Evolutionary conservation across 192 early-diverging fungal genomes (phyloP).

Genomic region (Lunasporangiospora selenospora): DNA sequence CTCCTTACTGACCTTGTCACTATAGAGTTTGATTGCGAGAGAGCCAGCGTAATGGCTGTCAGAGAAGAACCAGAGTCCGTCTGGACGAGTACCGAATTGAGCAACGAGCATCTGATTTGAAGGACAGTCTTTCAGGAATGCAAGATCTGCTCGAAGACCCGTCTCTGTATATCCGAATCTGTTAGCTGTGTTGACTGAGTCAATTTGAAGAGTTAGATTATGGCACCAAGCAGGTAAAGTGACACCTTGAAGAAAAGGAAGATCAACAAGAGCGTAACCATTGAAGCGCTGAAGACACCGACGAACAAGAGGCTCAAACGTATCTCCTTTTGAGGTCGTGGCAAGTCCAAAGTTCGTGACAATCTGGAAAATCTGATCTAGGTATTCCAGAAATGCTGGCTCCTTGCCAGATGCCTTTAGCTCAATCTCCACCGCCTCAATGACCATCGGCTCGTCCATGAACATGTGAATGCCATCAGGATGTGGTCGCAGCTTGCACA

Average conservation of each 20-base stretch:
- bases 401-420: slow-evolving; percentile 3
- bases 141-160: slow-evolving; percentile 3
- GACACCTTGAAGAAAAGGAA: slow-evolving; percentile 26
- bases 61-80: slow-evolving; percentile 28
- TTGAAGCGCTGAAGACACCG: slow-evolving; percentile 29
- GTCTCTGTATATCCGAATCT: slow-evolving; percentile 9
- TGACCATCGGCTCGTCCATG: slow-evolving; percentile 26
- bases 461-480: slow-evolving; percentile 8
- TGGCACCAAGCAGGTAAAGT: slow-evolving; percentile 21
- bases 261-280: slow-evolving; percentile 16
- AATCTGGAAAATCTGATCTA: slow-evolving; percentile 13
- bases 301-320: slow-evolving; percentile 26
- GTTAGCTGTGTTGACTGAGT: slow-evolving; percentile 16
- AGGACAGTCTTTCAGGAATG: slow-evolving; percentile 1
- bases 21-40: slow-evolving; percentile 21
- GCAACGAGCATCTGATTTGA: slow-evolving; percentile 15
- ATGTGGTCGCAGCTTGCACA: slow-evolving; percentile 10
- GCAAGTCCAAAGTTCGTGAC: slow-evolving; percentile 10
- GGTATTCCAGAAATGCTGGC: slow-evolving; percentile 7
- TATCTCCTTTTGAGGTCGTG: slow-evolving; percentile 17
- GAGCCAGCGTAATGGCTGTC: slow-evolving; percentile 20
- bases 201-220: slow-evolving; percentile 24
- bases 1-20: background rate
- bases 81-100: slow-evolving; percentile 1
- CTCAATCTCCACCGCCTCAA: slow-evolving; percentile 25